Evolutionary conservation across 441 rosid genomes (phyloP), one percentile per base, ranked within the genome.

Genomic region (Euphorbia celastroides): DNA sequence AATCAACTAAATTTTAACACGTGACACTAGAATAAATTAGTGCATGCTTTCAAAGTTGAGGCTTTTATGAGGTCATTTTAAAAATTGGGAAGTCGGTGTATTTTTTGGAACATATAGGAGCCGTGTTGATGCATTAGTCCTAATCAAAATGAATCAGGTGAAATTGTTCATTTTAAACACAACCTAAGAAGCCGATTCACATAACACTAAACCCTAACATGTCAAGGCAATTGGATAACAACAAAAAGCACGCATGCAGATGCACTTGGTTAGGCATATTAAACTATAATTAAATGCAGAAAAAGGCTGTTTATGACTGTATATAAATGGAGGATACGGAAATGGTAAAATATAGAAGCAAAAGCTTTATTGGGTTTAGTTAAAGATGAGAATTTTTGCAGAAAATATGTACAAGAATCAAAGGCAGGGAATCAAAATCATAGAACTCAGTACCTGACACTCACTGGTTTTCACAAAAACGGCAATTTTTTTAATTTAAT

Each of bases 291-390:
- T 34, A 34, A 54, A 20, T 13, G 63, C 77, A 74, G 75, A 51
- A 74, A 52, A 84, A 85, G 87, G 84, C 81, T 76, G 87, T 67
- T 76, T 78, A 72, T 74, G 83, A 81, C 81, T 74, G 83, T 81
- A 71, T 75, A 59, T 72, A 71, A 73, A 64, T 72, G 82, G 76
- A 76, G 68, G 50, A 31, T 60, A 77, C 30, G 48, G 65, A 70
- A 74, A 67, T 67, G 77, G 26, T 41, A 22, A 70, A 36, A 16
- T 51, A 51, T 19, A 20, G 56, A 51, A 51, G 19, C 9, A 64
- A 36, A 36, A 74, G 78, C 87, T 79, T 85, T 85, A 82, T 85
- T 69, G 89, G 82, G 78, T 65, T 65, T 74, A 56, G 82, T 52
- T 75, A 85, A 85, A 84, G 89, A 77, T 46, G 36, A 69, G 80